phyloP scores from a whole-genome alignment of 257 asterid species.

The Penstemon davidsonii region DNA sequence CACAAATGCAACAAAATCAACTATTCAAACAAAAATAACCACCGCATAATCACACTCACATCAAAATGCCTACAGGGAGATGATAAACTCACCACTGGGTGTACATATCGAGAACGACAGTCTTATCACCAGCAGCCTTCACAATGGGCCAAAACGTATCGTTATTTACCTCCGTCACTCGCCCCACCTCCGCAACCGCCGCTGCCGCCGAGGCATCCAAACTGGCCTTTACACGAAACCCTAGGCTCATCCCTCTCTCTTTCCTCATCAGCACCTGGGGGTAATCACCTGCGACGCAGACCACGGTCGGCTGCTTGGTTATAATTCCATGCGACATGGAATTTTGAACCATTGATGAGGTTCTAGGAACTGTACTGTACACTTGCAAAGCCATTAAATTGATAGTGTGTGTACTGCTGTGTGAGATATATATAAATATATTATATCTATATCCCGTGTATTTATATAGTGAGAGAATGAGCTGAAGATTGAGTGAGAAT shows the following conservation, averaged over 20 bases:
- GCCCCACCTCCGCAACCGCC: constrained; percentile 50
- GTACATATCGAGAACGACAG: constrained; percentile 81
- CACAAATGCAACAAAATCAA: constrained; percentile 4
- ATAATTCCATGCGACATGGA: constrained; percentile 31
- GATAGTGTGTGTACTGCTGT: neutral
- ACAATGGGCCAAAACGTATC: constrained; percentile 88
- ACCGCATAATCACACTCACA: too few relatives aligned
- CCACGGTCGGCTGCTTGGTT: constrained; percentile 41
- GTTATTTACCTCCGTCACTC: constrained; percentile 60
- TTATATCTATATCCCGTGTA: too few relatives aligned
- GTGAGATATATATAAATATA: neutral
- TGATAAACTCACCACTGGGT: constrained; percentile 66
- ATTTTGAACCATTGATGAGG: constrained; percentile 40
- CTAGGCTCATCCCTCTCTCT: constrained; percentile 39
- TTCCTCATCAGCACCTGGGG: constrained; percentile 29
- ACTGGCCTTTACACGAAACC: constrained; percentile 44
- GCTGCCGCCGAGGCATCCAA: constrained; percentile 47
- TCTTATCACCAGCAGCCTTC: constrained; percentile 68
- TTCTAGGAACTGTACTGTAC: constrained; percentile 53
- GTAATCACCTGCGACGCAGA: constrained; percentile 53
- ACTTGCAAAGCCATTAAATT: constrained; percentile 69
- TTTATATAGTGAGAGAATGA: neutral
- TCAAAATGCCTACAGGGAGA: neutral
- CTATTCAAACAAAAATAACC: neutral
- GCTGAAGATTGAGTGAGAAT: constrained; percentile 16